These are phyloP conservation scores for Babesia sp. DNA, from an alignment of 169 alveolate genomes.

Conservation along the genomic window DNA sequence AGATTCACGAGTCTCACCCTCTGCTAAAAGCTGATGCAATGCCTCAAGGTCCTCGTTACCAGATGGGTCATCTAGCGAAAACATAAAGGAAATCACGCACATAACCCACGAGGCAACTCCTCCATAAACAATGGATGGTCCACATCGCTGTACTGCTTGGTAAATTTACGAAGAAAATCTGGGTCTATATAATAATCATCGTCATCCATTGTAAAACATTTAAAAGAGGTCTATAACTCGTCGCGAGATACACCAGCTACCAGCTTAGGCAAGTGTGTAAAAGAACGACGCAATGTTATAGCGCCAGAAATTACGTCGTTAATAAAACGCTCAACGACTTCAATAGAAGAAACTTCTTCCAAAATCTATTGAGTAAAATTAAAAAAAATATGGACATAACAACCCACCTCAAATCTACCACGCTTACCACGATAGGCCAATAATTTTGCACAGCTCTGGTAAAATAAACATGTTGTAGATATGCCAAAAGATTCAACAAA, in stretches of 20 bases:
- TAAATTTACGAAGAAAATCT: slow-evolving; percentile 60
- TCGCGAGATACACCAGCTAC: slow-evolving; percentile 6
- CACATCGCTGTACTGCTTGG: slow-evolving; percentile 59
- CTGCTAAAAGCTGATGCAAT: slow-evolving; percentile 54
- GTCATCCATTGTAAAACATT: slow-evolving; percentile 52
- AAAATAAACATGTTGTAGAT: slow-evolving; percentile 38
- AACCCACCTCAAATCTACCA: slow-evolving; percentile 49
- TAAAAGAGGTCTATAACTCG: too few species aligned
- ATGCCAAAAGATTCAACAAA: slow-evolving; percentile 53
- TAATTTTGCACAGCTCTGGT: slow-evolving; percentile 52
- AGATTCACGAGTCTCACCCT: slow-evolving; percentile 69
- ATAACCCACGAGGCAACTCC: slow-evolving; percentile 52
- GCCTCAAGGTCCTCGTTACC: slow-evolving; percentile 64
- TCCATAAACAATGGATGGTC: slow-evolving; percentile 70
- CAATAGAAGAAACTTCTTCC: slow-evolving; percentile 28
- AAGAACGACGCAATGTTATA: slow-evolving; percentile 29
- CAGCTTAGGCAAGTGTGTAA: slow-evolving; percentile 41
- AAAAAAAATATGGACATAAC: background rate
- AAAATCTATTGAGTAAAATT: slow-evolving; percentile 26
- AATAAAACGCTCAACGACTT: slow-evolving; percentile 50
- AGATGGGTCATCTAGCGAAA: slow-evolving; percentile 26
- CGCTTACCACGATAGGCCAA: slow-evolving; percentile 65
- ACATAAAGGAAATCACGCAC: background rate
- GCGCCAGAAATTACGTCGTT: slow-evolving; percentile 61
- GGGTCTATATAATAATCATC: slow-evolving; percentile 61